Percentiles rank a stretch among this genome's conserved stretches.
These are phyloP conservation scores for Flammula alnicola DNA, from an alignment of 1,284 basidiomycete genomes.

Conservation along the genomic window DNA sequence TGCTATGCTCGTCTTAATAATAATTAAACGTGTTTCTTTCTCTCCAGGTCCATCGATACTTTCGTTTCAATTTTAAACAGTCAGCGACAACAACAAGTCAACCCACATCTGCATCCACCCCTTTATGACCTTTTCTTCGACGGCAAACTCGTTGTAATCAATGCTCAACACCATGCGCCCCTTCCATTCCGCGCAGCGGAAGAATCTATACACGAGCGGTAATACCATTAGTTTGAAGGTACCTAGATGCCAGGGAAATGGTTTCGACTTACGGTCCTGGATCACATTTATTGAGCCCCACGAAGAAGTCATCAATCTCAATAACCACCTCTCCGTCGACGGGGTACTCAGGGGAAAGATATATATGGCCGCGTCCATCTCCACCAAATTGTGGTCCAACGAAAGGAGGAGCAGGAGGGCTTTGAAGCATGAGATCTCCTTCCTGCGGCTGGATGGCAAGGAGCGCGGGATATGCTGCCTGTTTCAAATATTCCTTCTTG, in stretches of 20 bases:
- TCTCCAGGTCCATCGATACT: too few species aligned
- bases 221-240: not conserved
- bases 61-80: slow-evolving; percentile 8
- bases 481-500: slow-evolving; percentile 19
- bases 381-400: slow-evolving; percentile 18
- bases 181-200: slow-evolving; percentile 24
- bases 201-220: slow-evolving; percentile 18
- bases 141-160: slow-evolving; percentile 23
- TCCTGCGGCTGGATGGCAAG: slow-evolving; percentile 21
- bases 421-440: slow-evolving; percentile 18
- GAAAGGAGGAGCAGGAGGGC: slow-evolving; percentile 19
- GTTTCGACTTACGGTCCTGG: slow-evolving; percentile 21
- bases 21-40: too few species aligned
- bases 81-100: slow-evolving; percentile 16
- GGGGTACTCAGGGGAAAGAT: slow-evolving; percentile 15
- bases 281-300: slow-evolving; percentile 23
- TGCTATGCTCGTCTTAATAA: too few species aligned
- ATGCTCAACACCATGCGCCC: slow-evolving; percentile 21
- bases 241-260: not conserved
- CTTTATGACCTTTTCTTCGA: slow-evolving; percentile 17
- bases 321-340: slow-evolving; percentile 14
- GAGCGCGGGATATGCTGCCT: slow-evolving; percentile 19
- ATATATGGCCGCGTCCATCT: slow-evolving; percentile 19
- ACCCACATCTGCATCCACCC: slow-evolving; percentile 20
- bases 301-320: slow-evolving; percentile 23